Conservation (phyloP, 2,329 filamentous ascomycete genomes). For the Penicillium sumatraense region DNA sequence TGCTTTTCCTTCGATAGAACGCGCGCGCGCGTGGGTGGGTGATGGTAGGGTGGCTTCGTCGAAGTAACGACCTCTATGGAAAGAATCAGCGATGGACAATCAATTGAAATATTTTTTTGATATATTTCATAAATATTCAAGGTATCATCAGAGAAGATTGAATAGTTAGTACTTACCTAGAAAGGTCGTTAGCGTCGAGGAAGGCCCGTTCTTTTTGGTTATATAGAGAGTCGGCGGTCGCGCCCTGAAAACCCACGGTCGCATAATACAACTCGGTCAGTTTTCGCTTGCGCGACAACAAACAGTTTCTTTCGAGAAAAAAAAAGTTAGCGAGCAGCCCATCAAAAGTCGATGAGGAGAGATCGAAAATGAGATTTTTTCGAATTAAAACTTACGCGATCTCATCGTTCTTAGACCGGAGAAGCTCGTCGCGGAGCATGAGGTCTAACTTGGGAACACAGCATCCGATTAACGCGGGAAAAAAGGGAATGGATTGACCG, state of each 20-base stretch:
- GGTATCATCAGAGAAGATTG: not conserved
- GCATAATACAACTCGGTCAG: conserved; percentile 85
- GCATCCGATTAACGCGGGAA: conserved; percentile 56
- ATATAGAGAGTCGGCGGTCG: conserved; percentile 57
- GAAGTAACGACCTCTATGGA: conserved; percentile 59
- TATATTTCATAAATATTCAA: not conserved
- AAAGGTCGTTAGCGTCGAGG: conserved; percentile 61
- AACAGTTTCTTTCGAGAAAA: conserved; percentile 58
- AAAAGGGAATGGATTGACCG: conserved; percentile 44
- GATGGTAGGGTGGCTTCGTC: conserved; percentile 58
- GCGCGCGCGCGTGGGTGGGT: conserved; percentile 34
- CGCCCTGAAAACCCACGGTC: conserved; percentile 61
- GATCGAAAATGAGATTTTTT: conserved; percentile 29
- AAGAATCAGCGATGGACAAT: conserved; percentile 25
- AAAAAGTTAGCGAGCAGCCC: conserved; percentile 42
- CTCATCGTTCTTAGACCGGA: conserved; percentile 56
- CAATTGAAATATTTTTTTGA: not conserved
- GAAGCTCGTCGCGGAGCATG: conserved; percentile 56
- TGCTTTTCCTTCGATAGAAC: conserved; percentile 29
- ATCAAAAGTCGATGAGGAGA: conserved; percentile 17
- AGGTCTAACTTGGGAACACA: conserved; percentile 52
- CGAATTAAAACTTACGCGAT: conserved; percentile 52
- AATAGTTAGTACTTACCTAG: conserved; percentile 54
- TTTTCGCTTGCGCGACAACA: conserved; percentile 87
- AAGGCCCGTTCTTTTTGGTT: conserved; percentile 57